Conservation (phyloP, 2,329 filamentous ascomycete species). For the Sporothrix globosa region DNA sequence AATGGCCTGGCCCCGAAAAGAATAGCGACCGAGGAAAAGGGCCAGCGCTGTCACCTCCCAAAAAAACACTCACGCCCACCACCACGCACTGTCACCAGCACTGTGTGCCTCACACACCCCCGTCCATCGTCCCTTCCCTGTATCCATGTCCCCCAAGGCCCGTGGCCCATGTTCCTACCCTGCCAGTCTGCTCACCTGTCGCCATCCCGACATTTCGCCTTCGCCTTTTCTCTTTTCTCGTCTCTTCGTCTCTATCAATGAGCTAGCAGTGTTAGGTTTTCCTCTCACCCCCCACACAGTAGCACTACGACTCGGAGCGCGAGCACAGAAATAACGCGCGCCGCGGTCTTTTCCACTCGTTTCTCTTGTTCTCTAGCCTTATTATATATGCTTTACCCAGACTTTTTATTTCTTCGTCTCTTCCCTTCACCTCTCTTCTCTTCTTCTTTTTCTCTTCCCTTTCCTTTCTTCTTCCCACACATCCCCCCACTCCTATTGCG, state of each 20-base stretch:
- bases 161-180: constrained; percentile 18
- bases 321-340: constrained; percentile 33
- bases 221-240: constrained; percentile 15
- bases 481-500: constrained; percentile 24
- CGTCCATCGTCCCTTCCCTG: constrained; percentile 23
- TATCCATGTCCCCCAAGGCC: constrained; percentile 19
- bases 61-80: constrained; percentile 27
- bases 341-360: constrained; percentile 27
- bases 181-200: constrained; percentile 10
- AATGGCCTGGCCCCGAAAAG: neutral
- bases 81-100: constrained; percentile 23
- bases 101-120: constrained; percentile 13
- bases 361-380: constrained; percentile 10
- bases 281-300: constrained; percentile 33
- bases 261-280: constrained; percentile 27
- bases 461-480: constrained; percentile 24
- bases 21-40: neutral
- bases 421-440: constrained; percentile 12
- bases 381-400: constrained; percentile 24
- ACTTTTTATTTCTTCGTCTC: constrained; percentile 13
- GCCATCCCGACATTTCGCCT: constrained; percentile 31
- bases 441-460: constrained; percentile 12
- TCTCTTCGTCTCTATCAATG: constrained; percentile 30
- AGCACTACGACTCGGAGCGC: constrained; percentile 32
- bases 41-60: constrained; percentile 4